Evolutionary conservation across 441 rosid genomes (phyloP), one percentile per base, ranked within the genome.

Genomic region (Corymbia citriodora): DNA sequence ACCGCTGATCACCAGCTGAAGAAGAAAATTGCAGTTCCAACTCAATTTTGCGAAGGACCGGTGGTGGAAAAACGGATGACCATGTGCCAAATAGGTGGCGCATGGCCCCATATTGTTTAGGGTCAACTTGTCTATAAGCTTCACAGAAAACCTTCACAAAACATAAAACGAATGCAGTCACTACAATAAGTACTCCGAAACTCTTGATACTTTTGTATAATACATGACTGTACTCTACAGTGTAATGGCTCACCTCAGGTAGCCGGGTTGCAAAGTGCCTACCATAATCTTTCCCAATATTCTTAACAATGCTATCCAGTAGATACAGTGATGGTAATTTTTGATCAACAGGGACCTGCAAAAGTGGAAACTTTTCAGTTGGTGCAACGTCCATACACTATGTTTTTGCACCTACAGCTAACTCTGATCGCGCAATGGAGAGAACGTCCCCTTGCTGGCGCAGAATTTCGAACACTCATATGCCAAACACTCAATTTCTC

Each of bases 81-180:
- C 99, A 98, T n/a, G 99, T 98, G 85, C 99, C 98, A 95, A 97
- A 98, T 55, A 98, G 94, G 90, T 95, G 99, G 31, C 96, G 98
- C 99, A 98, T 96, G 21, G 99, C 94, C 93, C 95, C 91, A 92
- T 95, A 93, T 91, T 93, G 86, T 89, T 92, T 94, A 87, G 99
- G 99, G 53, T 96, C 94, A 87, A 96, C 96, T 96, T 96, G 95
- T 92, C 94, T 93, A 91, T 97, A 98, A 48, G 99, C 98, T 92
- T 93, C 94, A 68, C 95, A 95, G 89, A 97, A 98, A 85, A 98
- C 99, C 99, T 98, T 92, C 72, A 31, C 70, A 89, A 57, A 87
- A 50, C 91, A 45, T 18, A 36, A n/a, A 89, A 90, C 55, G 18
- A 5, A 70, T 74, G 90, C 74, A 59, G n/a, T 89, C 31, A 49